Evolutionary conservation across 257 asterid species (phyloP), one percentile per base, ranked within the genome.

Genomic region (Paulownia fortunei): DNA sequence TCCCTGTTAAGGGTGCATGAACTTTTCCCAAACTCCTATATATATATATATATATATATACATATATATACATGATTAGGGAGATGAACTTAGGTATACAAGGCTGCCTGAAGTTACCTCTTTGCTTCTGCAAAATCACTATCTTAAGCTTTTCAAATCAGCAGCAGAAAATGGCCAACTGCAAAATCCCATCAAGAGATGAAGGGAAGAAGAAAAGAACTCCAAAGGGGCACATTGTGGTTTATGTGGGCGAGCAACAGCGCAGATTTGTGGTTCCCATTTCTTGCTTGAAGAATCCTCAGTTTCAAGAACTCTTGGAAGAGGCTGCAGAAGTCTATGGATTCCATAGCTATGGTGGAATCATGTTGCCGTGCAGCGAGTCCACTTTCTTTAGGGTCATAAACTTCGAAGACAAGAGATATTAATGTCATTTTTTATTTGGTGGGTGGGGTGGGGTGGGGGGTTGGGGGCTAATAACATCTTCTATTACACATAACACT

Each of bases 151-250:
- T n/a, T 49, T 6, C n/a, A 56, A 56, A 0, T 56, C 4, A 56
- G 10, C 4, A 56, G 16, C 26, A 54, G 5, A 42, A 47, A 76
- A 84, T 80, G 90, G 73, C 39, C 2, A 78, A 63, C 8, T 55
- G 24, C 63, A 60, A 51, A 60, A 68, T 41, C 51, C 58, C 15
- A 18, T 15, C 52, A 44, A 46, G 76, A 32, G 51, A 52, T 3
- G 41, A 60, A 41, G 73, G 72, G 65, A 3, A 79, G 46, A 59
- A 52, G 66, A 39, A 59, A 44, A 76, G 63, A 27, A 72, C 94
- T 6, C 90, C 90, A 39, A 92, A 81, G 76, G 92, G 97, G 78
- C 89, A 88, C 49, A 88, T 92, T 10, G 97, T 78, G 63, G 91
- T 90, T 23, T 92, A 92, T 8, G 96, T 88, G 4, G 97, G 96